phyloP scores from a whole-genome alignment of 176 grass and related monocot species.

The Avena insularis region DNA sequence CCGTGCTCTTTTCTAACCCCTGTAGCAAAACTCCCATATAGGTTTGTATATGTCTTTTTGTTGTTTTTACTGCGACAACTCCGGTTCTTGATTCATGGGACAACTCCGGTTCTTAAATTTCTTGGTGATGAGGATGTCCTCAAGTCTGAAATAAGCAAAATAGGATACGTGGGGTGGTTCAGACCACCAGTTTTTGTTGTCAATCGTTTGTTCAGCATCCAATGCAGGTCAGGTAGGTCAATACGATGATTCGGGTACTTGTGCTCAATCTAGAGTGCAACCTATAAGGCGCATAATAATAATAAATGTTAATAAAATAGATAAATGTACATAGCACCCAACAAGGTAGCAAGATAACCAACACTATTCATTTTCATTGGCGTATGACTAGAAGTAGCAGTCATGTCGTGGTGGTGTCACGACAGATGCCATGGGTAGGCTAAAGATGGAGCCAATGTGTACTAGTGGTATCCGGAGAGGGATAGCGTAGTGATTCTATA shows the following conservation, averaged over 20 bases:
- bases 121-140: constrained; percentile 55
- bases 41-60: no score
- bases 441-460: no score
- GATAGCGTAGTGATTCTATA: no score
- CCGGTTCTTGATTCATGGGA: neutral
- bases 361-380: constrained; percentile 3
- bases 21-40: no score
- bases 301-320: neutral
- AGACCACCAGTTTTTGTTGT: constrained; percentile 58
- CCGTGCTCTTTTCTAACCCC: no score
- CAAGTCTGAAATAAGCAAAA: constrained; percentile 50
- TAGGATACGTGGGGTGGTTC: constrained; percentile 42
- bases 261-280: constrained; percentile 63
- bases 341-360: constrained; percentile 14
- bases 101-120: no score
- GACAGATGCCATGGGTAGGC: no score
- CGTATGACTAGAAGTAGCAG: neutral
- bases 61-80: no score
- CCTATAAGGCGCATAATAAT: constrained; percentile 34
- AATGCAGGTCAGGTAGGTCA: constrained; percentile 50
- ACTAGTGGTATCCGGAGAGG: no score
- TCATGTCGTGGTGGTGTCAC: no score
- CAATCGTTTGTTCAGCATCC: constrained; percentile 44
- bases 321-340: constrained; percentile 8
- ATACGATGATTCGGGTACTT: constrained; percentile 45